A percentile compares a stretch with the other conserved stretches of the same genome.
phyloP scores from a whole-genome alignment of 352 stramenopile genomes.

The Globisporangium sylvaticum region DNA sequence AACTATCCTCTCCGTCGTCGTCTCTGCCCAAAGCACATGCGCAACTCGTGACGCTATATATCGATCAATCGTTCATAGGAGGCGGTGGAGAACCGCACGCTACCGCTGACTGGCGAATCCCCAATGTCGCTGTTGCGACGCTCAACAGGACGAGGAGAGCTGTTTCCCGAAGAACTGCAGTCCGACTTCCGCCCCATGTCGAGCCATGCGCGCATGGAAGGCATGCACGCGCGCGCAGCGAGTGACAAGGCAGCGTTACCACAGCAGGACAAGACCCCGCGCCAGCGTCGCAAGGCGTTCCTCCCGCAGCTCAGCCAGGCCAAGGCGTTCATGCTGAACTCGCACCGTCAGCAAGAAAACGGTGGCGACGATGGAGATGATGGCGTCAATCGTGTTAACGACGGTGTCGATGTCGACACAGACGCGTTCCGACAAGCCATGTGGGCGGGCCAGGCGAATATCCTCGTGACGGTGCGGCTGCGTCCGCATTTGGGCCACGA shows the following conservation, averaged over 20 bases:
- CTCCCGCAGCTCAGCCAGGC: slow-evolving; percentile 21
- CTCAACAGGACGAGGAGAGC: slow-evolving; percentile 12
- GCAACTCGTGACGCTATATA: neutral
- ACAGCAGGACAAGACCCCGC: slow-evolving; percentile 3
- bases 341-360: neutral
- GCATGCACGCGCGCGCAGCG: neutral
- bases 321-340: slow-evolving; percentile 14
- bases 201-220: slow-evolving; percentile 26
- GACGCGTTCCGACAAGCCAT: slow-evolving; percentile 74
- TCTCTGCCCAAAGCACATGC: neutral
- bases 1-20: neutral
- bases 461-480: slow-evolving; percentile 86
- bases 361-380: neutral
- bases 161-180: neutral
- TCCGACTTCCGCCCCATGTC: slow-evolving; percentile 19
- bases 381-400: neutral
- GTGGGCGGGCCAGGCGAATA: slow-evolving; percentile 86
- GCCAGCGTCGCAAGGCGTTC: slow-evolving; percentile 15
- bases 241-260: neutral
- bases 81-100: neutral
- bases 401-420: slow-evolving; percentile 34
- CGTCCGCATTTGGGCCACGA: slow-evolving; percentile 79
- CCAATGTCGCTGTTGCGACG: slow-evolving; percentile 15
- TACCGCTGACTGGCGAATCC: neutral
- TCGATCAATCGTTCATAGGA: neutral